Evolutionary conservation across 2,329 filamentous ascomycete species (phyloP).

Genomic region (Claviceps sorghi): DNA sequence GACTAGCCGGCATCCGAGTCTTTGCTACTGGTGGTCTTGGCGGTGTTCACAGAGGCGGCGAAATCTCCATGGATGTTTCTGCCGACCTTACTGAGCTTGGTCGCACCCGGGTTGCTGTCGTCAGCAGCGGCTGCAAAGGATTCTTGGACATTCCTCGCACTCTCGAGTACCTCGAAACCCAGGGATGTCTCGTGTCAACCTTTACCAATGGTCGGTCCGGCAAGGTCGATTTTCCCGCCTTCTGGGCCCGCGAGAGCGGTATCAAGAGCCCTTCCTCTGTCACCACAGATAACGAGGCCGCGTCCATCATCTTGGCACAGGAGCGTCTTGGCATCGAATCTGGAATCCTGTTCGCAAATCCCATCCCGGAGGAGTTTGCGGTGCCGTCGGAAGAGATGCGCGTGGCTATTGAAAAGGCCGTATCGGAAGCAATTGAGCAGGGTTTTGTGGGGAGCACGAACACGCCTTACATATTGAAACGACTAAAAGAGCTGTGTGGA

Average conservation of each 20-base stretch:
- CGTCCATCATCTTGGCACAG: constrained; percentile 75
- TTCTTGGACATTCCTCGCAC: constrained; percentile 88
- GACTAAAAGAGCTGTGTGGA: constrained; percentile 65
- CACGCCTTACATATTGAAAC: constrained; percentile 68
- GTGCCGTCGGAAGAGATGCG: constrained; percentile 62
- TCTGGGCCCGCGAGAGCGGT: constrained; percentile 82
- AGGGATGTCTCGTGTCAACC: constrained; percentile 70
- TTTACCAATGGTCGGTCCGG: constrained; percentile 70
- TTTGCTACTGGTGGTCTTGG: constrained; percentile 93
- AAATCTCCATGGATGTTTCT: constrained; percentile 81
- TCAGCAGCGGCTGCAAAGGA: constrained; percentile 87
- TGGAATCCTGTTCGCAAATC: constrained; percentile 79
- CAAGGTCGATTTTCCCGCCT: constrained; percentile 74
- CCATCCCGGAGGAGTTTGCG: constrained; percentile 55
- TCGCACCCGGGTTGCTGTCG: constrained; percentile 71
- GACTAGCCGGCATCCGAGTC: constrained; percentile 74
- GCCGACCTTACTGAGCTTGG: constrained; percentile 91
- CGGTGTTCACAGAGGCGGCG: constrained; percentile 80
- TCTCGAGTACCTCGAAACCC: constrained; percentile 59
- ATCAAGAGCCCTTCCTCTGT: constrained; percentile 64
- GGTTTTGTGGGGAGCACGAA: constrained; percentile 61
- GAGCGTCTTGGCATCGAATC: constrained; percentile 56
- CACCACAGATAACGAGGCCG: constrained; percentile 64
- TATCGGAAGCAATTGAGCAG: constrained; percentile 47
- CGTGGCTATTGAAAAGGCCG: constrained; percentile 50